Evolutionary conservation across 768 basidiomycete species (phyloP), one percentile per base, ranked within the genome.

Genomic region (Serendipita sp.): DNA sequence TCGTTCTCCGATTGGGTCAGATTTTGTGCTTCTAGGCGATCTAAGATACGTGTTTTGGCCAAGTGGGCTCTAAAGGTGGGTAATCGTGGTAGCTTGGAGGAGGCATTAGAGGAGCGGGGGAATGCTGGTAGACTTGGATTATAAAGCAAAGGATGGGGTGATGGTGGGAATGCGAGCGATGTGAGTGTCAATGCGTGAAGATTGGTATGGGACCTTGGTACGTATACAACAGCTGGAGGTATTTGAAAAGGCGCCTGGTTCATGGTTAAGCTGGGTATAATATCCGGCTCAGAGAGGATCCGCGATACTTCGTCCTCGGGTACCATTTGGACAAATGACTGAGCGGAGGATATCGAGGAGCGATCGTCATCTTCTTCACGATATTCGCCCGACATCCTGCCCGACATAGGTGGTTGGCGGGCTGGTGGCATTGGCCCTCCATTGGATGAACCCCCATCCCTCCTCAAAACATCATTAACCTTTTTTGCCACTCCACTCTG

Each of bases 121-220:
- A 60, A 60, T 27, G 55, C 55, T 4, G 55, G 55, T 4, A 60
- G 27, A 18, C 34, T 27, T n/a, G 55, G 55, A 37, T 33, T 60
- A 34, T 60, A 60, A 29, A 60, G 55, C 18, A 60, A 36, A 10
- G 55, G 55, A 60, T 60, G 55, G 11, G 36, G 55, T 27, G 55
- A 60, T n/a, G 55, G 55, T n/a, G 55, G 55, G 34, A 60, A 60
- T 36, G 55, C 55, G 29, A 60, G 55, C 29, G 55, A 60, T 60
- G 29, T 34, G 16, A 60, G 33, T n/a, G 55, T 60, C 29, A 60
- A 60, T 27, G 55, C 55, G 34, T 60, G 55, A 27, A 60, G 33
- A n/a, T 60, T 60, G 23, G 55, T 60, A 36, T 60, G 55, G 10
- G 55, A 60, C 29, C 55, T 23, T 27, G 55, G 55, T 27, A 60